A percentile compares a stretch with the other conserved stretches of the same genome.
Evolutionary conservation across 495 filamentous ascomycete species (phyloP).

Genomic region (Hypoxylon fuscum): DNA sequence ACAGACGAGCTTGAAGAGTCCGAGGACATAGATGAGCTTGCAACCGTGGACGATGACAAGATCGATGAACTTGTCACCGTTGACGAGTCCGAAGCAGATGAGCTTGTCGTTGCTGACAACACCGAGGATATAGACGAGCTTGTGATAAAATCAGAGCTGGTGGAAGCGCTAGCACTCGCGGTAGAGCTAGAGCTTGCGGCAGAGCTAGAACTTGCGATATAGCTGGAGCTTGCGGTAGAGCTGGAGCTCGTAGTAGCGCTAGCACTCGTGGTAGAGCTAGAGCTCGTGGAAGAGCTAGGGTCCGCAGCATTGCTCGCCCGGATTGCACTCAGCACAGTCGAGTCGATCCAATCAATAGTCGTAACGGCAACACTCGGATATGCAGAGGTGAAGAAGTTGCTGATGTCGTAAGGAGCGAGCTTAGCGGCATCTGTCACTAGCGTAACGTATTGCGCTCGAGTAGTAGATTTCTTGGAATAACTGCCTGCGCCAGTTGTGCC

Average conservation of each 20-base stretch:
- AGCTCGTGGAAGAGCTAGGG: background rate
- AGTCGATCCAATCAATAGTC: background rate
- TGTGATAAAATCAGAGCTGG: too few species aligned
- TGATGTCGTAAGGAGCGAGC: background rate
- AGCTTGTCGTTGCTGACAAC: background rate
- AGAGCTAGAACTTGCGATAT: background rate
- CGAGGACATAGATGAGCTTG: background rate
- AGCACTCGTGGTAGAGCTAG: background rate
- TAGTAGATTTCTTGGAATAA: background rate
- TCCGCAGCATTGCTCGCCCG: background rate
- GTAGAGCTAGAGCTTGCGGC: background rate
- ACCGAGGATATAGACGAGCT: too few species aligned
- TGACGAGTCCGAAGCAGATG: background rate
- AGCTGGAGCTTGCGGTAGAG: too few species aligned
- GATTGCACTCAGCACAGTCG: background rate
- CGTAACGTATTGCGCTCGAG: background rate
- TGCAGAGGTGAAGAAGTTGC: background rate
- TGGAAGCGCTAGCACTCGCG: background rate
- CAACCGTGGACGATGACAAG: background rate
- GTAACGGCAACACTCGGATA: background rate
- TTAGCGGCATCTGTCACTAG: background rate
- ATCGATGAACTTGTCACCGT: background rate
- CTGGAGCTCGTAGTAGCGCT: background rate
- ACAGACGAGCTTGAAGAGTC: background rate
- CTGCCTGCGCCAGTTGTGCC: background rate